These are phyloP conservation scores for Geosmithia flava DNA, from an alignment of 2,329 filamentous ascomycete species.

Conservation along the genomic window DNA sequence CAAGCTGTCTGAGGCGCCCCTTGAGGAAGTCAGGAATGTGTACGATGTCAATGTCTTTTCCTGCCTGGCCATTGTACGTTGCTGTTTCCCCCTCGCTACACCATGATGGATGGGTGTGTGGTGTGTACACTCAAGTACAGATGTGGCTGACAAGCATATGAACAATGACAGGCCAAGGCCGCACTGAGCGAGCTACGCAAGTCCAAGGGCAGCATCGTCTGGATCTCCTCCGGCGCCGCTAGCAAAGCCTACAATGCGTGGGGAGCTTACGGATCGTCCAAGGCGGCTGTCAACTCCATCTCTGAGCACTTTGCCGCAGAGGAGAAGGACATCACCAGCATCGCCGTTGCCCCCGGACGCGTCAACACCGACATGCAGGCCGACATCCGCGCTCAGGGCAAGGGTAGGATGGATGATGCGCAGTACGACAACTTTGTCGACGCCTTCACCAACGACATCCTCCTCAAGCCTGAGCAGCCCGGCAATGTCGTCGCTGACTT, in stretches of 20 bases:
- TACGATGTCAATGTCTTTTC: conserved; percentile 88
- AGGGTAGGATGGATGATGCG: conserved; percentile 33
- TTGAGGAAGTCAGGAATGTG: conserved; percentile 60
- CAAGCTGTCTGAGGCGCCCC: conserved; percentile 52
- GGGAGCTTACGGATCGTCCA: conserved; percentile 72
- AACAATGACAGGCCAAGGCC: conserved; percentile 46
- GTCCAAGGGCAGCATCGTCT: conserved; percentile 58
- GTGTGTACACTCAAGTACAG: no score
- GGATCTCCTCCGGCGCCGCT: conserved; percentile 72
- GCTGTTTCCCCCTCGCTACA: neutral
- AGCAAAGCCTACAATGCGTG: conserved; percentile 54
- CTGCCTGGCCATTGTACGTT: conserved; percentile 59
- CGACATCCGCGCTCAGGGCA: conserved; percentile 55
- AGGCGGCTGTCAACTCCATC: conserved; percentile 75
- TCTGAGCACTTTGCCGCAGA: conserved; percentile 61
- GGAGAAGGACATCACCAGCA: conserved; percentile 60
- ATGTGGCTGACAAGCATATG: neutral
- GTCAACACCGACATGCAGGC: conserved; percentile 87
- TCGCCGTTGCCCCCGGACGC: conserved; percentile 66
- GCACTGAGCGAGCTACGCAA: conserved; percentile 57
- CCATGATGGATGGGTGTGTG: no score
- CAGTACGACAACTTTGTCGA: conserved; percentile 58
- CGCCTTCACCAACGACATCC: conserved; percentile 55
- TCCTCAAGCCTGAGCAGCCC: conserved; percentile 74
- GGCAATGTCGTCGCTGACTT: conserved; percentile 78